Evolutionary conservation across 2,329 filamentous ascomycete species (phyloP).

Genomic region (Aspergillus amoenus): DNA sequence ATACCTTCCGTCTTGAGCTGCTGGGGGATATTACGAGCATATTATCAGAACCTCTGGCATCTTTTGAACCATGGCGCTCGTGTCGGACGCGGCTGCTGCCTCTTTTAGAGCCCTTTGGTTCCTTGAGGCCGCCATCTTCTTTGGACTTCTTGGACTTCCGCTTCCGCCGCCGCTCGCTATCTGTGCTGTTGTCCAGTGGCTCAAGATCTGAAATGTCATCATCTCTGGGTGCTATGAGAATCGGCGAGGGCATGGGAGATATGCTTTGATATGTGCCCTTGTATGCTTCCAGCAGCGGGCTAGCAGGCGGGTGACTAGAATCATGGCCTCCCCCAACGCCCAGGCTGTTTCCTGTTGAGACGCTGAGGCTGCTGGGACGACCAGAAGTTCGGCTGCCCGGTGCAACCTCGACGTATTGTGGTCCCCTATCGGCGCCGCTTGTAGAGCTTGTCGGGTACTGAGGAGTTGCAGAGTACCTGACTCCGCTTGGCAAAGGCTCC

Average conservation of each 20-base stretch:
- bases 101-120: conserved; percentile 25
- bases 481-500: conserved; percentile 3
- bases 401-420: conserved; percentile 36
- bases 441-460: conserved; percentile 24
- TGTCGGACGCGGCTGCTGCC: conserved; percentile 25
- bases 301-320: conserved; percentile 61
- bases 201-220: conserved; percentile 55
- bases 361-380: conserved; percentile 35
- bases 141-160: conserved; percentile 27
- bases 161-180: conserved; percentile 27
- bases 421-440: conserved; percentile 22
- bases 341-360: conserved; percentile 41
- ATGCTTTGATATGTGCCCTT: conserved; percentile 91
- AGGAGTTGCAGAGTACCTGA: conserved; percentile 18
- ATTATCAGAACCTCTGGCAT: conserved; percentile 35
- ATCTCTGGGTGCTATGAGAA: conserved; percentile 58
- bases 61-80: conserved; percentile 26
- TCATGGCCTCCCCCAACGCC: conserved; percentile 39
- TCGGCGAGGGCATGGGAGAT: conserved; percentile 88
- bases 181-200: conserved; percentile 35
- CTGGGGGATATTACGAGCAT: conserved; percentile 46
- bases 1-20: conserved; percentile 59
- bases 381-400: conserved; percentile 26
- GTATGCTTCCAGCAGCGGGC: conserved; percentile 87
- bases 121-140: conserved; percentile 33